A percentile compares a stretch with the other conserved stretches of the same genome.
phyloP scores from a whole-genome alignment of 179 eudicot genomes.

The Dionaea muscipula region DNA sequence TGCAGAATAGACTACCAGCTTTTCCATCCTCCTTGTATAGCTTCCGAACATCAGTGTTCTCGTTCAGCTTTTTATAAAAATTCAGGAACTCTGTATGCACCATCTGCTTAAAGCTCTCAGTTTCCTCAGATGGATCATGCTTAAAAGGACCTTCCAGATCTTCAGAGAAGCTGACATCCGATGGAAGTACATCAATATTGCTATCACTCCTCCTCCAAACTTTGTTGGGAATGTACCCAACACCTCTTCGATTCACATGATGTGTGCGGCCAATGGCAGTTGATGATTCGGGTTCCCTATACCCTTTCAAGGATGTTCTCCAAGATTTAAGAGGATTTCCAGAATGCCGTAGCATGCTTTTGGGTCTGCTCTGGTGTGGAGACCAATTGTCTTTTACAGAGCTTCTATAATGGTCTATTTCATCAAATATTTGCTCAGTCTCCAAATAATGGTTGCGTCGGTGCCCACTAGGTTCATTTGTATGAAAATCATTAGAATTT shows the following conservation, averaged over 20 bases:
- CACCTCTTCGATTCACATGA: constrained; percentile 16
- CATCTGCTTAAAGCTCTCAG: constrained; percentile 42
- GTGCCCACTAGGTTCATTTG: constrained; percentile 15
- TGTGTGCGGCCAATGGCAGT: constrained; percentile 13
- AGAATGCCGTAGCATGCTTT: constrained; percentile 14
- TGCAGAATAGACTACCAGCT: constrained; percentile 54
- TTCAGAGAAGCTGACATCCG: constrained; percentile 12
- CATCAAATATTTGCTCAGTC: constrained; percentile 12
- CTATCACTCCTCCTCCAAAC: constrained; percentile 23
- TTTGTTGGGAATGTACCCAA: constrained; percentile 19
- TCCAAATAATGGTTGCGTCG: constrained; percentile 17
- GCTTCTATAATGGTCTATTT: constrained; percentile 13
- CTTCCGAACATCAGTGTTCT: constrained; percentile 26
- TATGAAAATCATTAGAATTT: constrained; percentile 12
- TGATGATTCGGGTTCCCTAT: constrained; percentile 18
- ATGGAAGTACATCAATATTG: constrained; percentile 13
- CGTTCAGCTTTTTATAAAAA: constrained; percentile 42
- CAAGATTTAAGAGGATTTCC: constrained; percentile 18
- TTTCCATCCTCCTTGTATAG: constrained; percentile 47
- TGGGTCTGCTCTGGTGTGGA: constrained; percentile 12
- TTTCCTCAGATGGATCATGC: constrained; percentile 28
- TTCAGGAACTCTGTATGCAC: constrained; percentile 28
- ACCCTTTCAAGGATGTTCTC: constrained; percentile 20
- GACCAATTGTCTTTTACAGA: constrained; percentile 16
- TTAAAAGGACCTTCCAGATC: constrained; percentile 13